Base-by-base conservation (phyloP, 139 green algal genomes). In the Pleodorina starrii region DNA sequence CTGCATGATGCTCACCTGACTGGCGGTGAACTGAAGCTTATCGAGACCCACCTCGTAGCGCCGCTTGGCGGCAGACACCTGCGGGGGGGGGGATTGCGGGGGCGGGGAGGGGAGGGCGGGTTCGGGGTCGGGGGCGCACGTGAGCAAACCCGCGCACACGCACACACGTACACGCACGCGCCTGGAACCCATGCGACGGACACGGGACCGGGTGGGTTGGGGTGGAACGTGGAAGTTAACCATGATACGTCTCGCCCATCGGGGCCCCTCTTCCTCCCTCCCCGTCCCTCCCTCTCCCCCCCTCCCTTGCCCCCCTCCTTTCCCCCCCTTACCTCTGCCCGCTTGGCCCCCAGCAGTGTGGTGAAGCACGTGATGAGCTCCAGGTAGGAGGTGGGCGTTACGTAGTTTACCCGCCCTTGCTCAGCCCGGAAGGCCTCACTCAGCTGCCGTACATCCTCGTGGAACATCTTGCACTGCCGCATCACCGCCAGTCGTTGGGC, bases 371-470 rank as follows among this genome's bases (percentile, higher is more conserved):
- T 93, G 79, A 98, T 95, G 50, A 98, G 94, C 90, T 97, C 93
- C 29, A 98, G 92, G 92, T 97, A 98, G 4, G 90, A 95, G 1
- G 96, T 97, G 32, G 95, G 96, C 9, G 96, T 98, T 9, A 98
- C 95, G 91, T 98, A 97, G 76, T 96, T 96, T 90, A 93, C 82
- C n/a, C 96, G 93, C n/a, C 95, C 92, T n/a, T 94, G 66, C 80
- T 97, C 92, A 27, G 87, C 66, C 29, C 23, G 25, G 88, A 90
- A 94, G 44, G 90, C 75, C 10, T 88, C 82, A 46, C 78, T 92
- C 46, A 93, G 78, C 16, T 93, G 38, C 17, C 77, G 76, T 71
- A 94, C 92, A 57, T 91, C 83, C 78, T 92, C 59, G 36, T 95
- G 91, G 91, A 95, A 95, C 48, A 73, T 93, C 81, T 94, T 95